These are phyloP conservation scores for Phytophthora pseudosyringae DNA, from an alignment of 352 stramenopile species.

Conservation along the genomic window DNA sequence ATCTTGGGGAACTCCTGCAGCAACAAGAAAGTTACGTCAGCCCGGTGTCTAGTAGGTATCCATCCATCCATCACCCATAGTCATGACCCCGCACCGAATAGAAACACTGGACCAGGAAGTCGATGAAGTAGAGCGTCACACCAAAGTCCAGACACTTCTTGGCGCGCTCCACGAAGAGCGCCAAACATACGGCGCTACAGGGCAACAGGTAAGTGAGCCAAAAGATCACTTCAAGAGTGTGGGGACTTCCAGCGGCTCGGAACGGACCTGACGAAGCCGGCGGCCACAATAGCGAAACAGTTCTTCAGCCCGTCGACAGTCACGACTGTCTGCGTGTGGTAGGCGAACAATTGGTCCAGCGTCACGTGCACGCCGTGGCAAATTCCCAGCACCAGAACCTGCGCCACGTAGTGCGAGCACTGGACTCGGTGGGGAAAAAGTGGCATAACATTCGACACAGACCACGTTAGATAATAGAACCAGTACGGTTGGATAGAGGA, in stretches of 20 bases:
- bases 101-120: constrained; percentile 81
- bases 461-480: neutral
- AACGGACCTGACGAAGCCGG: constrained; percentile 56
- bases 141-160: constrained; percentile 94
- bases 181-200: constrained; percentile 70
- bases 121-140: constrained; percentile 89
- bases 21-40: constrained; percentile 9
- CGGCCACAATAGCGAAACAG: constrained; percentile 70
- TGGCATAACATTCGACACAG: neutral
- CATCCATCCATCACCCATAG: neutral
- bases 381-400: constrained; percentile 74
- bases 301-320: constrained; percentile 86
- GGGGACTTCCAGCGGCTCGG: neutral
- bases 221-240: neutral
- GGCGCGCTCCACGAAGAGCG: constrained; percentile 85
- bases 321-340: constrained; percentile 75
- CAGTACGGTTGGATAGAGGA: constrained; percentile 6
- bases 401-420: constrained; percentile 84
- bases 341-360: constrained; percentile 88
- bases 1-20: constrained; percentile 82
- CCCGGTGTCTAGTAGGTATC: neutral
- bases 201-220: constrained; percentile 13
- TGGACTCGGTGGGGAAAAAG: constrained; percentile 27
- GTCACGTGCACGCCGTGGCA: constrained; percentile 75
- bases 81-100: constrained; percentile 63